Base-by-base conservation (phyloP, 2,329 filamentous ascomycete species). In the Cytospora leucostoma region DNA sequence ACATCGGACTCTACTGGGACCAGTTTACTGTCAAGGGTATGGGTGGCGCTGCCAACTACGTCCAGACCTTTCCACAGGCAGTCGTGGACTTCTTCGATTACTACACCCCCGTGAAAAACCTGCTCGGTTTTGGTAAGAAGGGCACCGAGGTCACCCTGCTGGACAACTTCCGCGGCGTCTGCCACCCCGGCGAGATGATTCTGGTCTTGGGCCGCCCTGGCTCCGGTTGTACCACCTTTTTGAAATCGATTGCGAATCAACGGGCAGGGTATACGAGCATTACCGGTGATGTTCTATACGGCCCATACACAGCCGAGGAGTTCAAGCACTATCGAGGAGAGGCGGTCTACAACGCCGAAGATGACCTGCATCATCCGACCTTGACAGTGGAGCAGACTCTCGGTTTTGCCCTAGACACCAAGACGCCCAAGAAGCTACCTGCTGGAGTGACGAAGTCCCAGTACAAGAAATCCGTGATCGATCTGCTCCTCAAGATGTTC, bases 371-470 rank as follows among this genome's bases (percentile, higher is more conserved):
- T 69, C 88, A 93, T 69, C 86, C 93, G 0, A 95, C 91, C 0
- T 80, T 97, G 32, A 95, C 92, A 0, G 93, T 97, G 3, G 89
- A 91, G 61, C 92, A 97, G 73, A 97, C 93, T 0, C 83, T 97
- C 0, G 88, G 85, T 0, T 97, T 97, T 71, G 93, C 93, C 0
- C 78, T 96, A 4, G 90, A 95, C 71, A 91, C 88, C 37, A 96
- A 96, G 76, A 88, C 91, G 15, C 92, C 93, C 7, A 88, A 89
- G 17, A 93, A 93, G 75, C 82, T 92, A 54, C 90, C 91, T 0
- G 85, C 82, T 4, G 91, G 91, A 27, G 83, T 95, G 69, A 87
- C 84, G 47, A 90, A 90, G 73, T 74, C 77, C 7, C 87, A 90
- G 17, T 94, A 94, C 79, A 93, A 93, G 78, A 82, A 90, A 56